Evolutionary conservation across 768 basidiomycete species (phyloP).

Genomic region (Psilocybe sp.): DNA sequence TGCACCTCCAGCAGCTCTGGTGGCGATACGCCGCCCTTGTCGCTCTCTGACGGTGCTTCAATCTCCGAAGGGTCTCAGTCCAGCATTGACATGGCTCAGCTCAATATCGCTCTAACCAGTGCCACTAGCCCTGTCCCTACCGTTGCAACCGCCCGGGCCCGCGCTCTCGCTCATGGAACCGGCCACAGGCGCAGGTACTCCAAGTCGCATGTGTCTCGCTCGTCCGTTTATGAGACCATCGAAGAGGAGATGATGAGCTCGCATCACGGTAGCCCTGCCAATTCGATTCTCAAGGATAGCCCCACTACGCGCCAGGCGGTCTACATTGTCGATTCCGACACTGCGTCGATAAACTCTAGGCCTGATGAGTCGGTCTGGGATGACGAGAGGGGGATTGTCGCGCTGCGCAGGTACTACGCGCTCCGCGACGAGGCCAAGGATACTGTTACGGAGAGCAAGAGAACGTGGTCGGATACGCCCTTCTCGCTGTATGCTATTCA

Average conservation of each 20-base stretch:
- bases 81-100: constrained; percentile 67
- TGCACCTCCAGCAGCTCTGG: constrained; percentile 54
- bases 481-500: constrained; percentile 73
- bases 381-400: constrained; percentile 63
- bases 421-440: constrained; percentile 66
- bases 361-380: constrained; percentile 51
- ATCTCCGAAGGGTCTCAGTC: constrained; percentile 73
- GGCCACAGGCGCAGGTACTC: constrained; percentile 74
- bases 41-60: constrained; percentile 61
- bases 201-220: constrained; percentile 56
- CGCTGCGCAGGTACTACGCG: constrained; percentile 65
- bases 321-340: constrained; percentile 58
- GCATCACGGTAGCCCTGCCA: constrained; percentile 9
- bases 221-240: constrained; percentile 79
- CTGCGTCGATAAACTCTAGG: constrained; percentile 42
- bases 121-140: constrained; percentile 48
- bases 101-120: constrained; percentile 57
- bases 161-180: constrained; percentile 55
- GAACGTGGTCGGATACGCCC: constrained; percentile 66
- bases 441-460: constrained; percentile 65
- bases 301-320: constrained; percentile 40
- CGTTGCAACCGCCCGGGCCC: constrained; percentile 37
- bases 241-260: constrained; percentile 58
- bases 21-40: constrained; percentile 4
- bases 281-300: constrained; percentile 23